A percentile compares a stretch with the other conserved stretches of the same genome.
phyloP scores from a whole-genome alignment of 768 basidiomycete genomes.

The Lactifluus piperatus region DNA sequence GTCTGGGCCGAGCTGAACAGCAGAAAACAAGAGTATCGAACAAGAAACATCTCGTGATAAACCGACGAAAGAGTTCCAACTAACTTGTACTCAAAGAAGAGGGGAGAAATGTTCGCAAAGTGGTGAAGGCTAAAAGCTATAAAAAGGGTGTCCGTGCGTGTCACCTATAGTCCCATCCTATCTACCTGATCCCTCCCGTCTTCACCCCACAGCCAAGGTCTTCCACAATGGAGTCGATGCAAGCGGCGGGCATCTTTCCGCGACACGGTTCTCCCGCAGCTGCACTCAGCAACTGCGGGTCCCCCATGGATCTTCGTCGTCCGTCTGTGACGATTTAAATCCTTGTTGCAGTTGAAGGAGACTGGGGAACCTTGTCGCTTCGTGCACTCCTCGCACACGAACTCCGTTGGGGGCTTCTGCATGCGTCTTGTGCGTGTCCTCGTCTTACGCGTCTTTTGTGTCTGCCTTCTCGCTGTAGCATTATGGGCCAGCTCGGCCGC shows the following conservation, averaged over 20 bases:
- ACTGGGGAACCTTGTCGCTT: neutral
- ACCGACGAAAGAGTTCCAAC: no score
- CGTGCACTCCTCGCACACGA: neutral
- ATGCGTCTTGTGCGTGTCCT: neutral
- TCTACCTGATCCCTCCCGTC: neutral
- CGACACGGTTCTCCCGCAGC: neutral
- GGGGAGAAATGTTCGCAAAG: neutral
- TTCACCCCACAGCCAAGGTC: neutral
- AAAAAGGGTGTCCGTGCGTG: no score
- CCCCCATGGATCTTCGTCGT: neutral
- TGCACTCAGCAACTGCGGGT: neutral
- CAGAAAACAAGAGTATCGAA: no score
- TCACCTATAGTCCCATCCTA: neutral
- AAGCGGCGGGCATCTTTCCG: neutral
- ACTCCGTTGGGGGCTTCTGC: neutral
- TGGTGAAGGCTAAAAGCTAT: neutral
- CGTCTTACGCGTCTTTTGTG: neutral
- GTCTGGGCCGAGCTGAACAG: no score
- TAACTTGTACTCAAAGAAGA: no score
- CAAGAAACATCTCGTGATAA: no score
- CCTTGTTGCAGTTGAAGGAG: neutral
- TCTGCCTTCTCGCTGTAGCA: neutral
- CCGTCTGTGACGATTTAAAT: neutral
- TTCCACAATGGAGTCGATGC: neutral
- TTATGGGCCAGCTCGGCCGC: neutral